Base-by-base conservation (phyloP, 768 basidiomycete species). In the Tephrocybe rancida region DNA sequence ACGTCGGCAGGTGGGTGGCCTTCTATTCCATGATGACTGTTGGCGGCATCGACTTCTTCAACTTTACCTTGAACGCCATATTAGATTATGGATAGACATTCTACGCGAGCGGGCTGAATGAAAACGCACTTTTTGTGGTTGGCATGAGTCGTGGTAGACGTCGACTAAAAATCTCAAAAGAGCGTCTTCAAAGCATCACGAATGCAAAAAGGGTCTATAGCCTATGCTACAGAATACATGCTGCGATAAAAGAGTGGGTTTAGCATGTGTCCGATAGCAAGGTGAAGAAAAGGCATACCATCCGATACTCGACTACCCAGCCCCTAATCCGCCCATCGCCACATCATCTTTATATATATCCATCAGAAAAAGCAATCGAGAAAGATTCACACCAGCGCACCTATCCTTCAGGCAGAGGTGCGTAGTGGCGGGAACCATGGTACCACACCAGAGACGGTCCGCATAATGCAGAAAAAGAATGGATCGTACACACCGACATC, bases 161-260 rank as follows among this genome's bases (percentile, higher is more conserved):
- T n/a, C n/a, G n/a, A n/a, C n/a, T n/a, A n/a, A n/a, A n/a, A n/a
- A 32, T 7, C 30, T 32, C 30, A 7, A 6, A 13, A 7, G 13
- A 32, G 13, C 13, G 7, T 32, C 13, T 32, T 32, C 30, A 13
- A 32, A 6, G 30, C 13, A 6, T 13, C 9, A 13, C 19, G 21
- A 41, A 21, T n/a, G n/a, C 8, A 5, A 8, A 44, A 55, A 25
- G 16, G 18, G 32, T 53, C 7, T 47, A 53, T 53, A 53, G 18
- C 22, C 8, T 32, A 25, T 5, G 24, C 16, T 39, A 41, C 29
- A 42, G 5, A 24, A 42, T 32, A 47, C 52, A 47, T 41, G 27
- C 52, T 53, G 25, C 9, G 29, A 29, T 22, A 14, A 34, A 35
- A 25, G 1, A 3, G 14, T 10, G 25, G 47, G 21, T 24, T 56